Base-by-base conservation (phyloP, 2,329 filamentous ascomycete species). In the Aspergillus hortae region DNA sequence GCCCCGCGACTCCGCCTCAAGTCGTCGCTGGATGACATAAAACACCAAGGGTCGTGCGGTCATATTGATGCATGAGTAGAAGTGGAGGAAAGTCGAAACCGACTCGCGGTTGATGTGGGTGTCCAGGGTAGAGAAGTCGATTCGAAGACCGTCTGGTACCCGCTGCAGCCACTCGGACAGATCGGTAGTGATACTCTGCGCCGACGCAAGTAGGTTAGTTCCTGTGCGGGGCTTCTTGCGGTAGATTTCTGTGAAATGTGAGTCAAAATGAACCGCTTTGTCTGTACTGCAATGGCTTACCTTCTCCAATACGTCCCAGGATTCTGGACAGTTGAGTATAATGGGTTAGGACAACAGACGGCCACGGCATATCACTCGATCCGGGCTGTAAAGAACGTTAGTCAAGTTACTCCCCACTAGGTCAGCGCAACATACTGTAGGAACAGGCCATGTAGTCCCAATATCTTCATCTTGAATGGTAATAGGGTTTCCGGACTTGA, bases 31-130 rank as follows among this genome's bases (percentile, higher is more conserved):
- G 6, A 81, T 77, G 2, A 82, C 74, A 55, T 80, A 75, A 53
- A 81, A 80, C 0, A 83, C 69, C 21, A 82, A 64, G 1, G 80
- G 80, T 4, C 80, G 68, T 0, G 75, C 77, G 0, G 79, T 80
- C 79, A 83, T 82, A 57, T 81, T 81, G 59, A 82, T 75, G 59
- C 80, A 82, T 41, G 81, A 79, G 54, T 81, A 81, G 56, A 81
- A 82, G 56, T 83, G 80, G 19, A 80, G 64, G 48, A 79, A 76
- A 3, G 77, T 78, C 1, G 77, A 80, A 4, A 81, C 76, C 9
- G 72, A 74, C 62, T 81, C 78, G 11, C 79, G 76, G 38, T 73
- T 74, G 42, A 77, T 72, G 32, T 65, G 63, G 4, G 58, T 56
- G 49, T 73, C 71, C 6, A 78, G 69, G 3, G 67, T 70, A 1